Percentiles rank a stretch among this genome's conserved stretches.
phyloP scores from a whole-genome alignment of 257 asterid genomes.

The Thymus mandschuricus region DNA sequence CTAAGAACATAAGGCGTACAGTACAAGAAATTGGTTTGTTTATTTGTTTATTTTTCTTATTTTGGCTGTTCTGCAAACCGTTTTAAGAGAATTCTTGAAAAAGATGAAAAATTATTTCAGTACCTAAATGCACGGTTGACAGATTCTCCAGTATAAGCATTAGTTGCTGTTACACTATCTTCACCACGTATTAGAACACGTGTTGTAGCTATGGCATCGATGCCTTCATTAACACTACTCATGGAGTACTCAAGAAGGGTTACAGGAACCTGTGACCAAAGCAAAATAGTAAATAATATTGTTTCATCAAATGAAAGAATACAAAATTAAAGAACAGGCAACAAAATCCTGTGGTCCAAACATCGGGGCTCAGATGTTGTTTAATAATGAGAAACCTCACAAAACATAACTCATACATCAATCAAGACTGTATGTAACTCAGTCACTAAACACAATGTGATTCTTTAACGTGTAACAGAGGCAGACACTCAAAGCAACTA shows the following conservation, averaged over 20 bases:
- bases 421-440: no score
- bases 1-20: no score
- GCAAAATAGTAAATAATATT: neutral
- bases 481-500: no score
- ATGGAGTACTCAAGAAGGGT: conserved; percentile 79
- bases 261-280: conserved; percentile 81
- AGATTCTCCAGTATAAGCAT: conserved; percentile 66
- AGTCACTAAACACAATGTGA: no score
- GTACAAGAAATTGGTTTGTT: neutral
- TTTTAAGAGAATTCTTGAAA: neutral
- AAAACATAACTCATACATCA: neutral
- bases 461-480: no score
- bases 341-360: conserved; percentile 7
- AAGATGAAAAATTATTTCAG: neutral
- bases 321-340: conserved; percentile 8
- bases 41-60: neutral
- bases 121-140: conserved; percentile 82
- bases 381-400: conserved; percentile 6
- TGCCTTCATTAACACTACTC: conserved; percentile 87
- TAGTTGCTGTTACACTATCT: conserved; percentile 54
- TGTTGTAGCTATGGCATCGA: conserved; percentile 90
- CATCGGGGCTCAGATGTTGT: neutral
- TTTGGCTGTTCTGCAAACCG: neutral
- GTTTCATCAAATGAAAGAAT: neutral
- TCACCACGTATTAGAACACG: conserved; percentile 78